A percentile compares a stretch with the other conserved stretches of the same genome.
Conservation (phyloP, 2,329 filamentous ascomycete genomes). For the Exserohilum turcica region DNA sequence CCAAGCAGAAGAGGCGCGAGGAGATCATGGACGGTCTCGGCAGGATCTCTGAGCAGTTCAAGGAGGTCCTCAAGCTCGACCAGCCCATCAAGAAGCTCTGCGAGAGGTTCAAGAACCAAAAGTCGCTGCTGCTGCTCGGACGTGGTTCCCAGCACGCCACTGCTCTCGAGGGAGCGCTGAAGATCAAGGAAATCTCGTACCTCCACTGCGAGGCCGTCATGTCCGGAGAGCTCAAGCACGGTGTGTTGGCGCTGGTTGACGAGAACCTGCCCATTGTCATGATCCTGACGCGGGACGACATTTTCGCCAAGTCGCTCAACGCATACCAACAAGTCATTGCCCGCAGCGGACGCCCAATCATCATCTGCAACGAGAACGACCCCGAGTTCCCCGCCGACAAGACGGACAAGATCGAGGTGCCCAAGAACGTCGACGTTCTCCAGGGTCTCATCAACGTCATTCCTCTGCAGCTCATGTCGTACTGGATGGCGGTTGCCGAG, state of each 20-base stretch:
- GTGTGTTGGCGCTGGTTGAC: constrained; percentile 94
- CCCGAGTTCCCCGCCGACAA: constrained; percentile 85
- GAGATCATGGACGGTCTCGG: constrained; percentile 95
- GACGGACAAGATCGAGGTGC: constrained; percentile 97
- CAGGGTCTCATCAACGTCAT: constrained; percentile 98
- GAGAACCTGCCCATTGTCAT: constrained; percentile 99
- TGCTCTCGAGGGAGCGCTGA: constrained; percentile 92
- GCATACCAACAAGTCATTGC: constrained; percentile 99
- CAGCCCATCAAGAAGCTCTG: constrained; percentile 94
- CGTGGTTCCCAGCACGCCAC: constrained; percentile 97
- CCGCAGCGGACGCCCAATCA: constrained; percentile 92
- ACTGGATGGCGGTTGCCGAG: constrained; percentile 97
- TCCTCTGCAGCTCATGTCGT: constrained; percentile 95
- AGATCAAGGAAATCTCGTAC: constrained; percentile 99
- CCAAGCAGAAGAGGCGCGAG: constrained; percentile 86
- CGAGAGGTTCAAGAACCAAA: constrained; percentile 94
- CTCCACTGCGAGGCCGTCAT: constrained; percentile 99
- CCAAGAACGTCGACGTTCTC: constrained; percentile 90
- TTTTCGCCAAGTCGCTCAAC: constrained; percentile 99
- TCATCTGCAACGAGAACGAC: constrained; percentile 93
- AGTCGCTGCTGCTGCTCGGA: constrained; percentile 89
- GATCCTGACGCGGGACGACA: constrained; percentile 94
- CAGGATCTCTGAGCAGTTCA: constrained; percentile 89
- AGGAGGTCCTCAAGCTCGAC: constrained; percentile 87
- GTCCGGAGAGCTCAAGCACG: constrained; percentile 99